Evolutionary conservation across 371 early-diverging fungal species (phyloP).

Genomic region (Apophysomyces variabilis): DNA sequence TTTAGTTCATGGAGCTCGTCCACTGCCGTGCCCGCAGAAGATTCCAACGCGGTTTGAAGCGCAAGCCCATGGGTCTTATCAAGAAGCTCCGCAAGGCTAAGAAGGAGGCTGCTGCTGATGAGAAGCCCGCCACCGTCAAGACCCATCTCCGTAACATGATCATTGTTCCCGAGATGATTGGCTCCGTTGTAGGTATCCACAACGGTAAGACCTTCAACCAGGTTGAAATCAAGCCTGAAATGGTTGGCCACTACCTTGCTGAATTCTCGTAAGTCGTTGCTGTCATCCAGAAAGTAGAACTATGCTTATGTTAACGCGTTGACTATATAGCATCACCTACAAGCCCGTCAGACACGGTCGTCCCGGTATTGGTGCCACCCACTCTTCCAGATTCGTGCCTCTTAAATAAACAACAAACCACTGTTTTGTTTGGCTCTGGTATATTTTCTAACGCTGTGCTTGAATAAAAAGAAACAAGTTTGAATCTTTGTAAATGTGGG

Average conservation of each 20-base stretch:
- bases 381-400: slow-evolving; percentile 87
- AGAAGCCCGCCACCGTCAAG: slow-evolving; percentile 96
- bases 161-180: slow-evolving; percentile 98
- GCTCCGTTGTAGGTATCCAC: slow-evolving; percentile 94
- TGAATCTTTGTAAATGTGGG: no score
- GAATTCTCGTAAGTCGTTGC: slow-evolving; percentile 65
- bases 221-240: slow-evolving; percentile 98
- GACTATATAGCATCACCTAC: slow-evolving; percentile 71
- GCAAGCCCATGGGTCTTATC: slow-evolving; percentile 95
- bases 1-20: slow-evolving; percentile 87
- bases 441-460: background rate
- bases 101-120: slow-evolving; percentile 83
- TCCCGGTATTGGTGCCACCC: slow-evolving; percentile 98
- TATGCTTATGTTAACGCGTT: background rate
- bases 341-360: slow-evolving; percentile 98
- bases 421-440: background rate
- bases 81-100: slow-evolving; percentile 97
- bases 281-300: background rate
- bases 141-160: slow-evolving; percentile 98
- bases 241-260: slow-evolving; percentile 96
- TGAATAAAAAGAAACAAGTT: background rate
- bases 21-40: slow-evolving; percentile 96
- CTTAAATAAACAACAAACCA: slow-evolving; percentile 59
- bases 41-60: slow-evolving; percentile 96
- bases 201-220: slow-evolving; percentile 99